phyloP scores from a whole-genome alignment of 2,329 filamentous ascomycete genomes.

The Curvularia lunata region DNA sequence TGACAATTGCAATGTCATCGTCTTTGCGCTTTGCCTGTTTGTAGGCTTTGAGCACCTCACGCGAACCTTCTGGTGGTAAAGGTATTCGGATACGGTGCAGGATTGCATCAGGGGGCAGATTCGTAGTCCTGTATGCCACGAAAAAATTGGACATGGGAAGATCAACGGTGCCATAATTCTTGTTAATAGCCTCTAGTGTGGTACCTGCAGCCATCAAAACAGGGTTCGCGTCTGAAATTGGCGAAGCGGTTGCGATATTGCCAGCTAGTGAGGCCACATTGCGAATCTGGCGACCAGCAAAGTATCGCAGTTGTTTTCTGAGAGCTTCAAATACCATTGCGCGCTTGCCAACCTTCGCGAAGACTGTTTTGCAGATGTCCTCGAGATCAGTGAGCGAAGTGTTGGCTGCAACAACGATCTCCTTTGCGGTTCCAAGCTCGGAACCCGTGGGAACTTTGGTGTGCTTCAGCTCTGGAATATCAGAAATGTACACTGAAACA shows the following conservation, averaged over 20 bases:
- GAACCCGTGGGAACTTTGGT: conserved; percentile 49
- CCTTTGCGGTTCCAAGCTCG: conserved; percentile 34
- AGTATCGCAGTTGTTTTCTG: conserved; percentile 93
- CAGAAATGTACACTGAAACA: conserved; percentile 87
- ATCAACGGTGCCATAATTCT: conserved; percentile 63
- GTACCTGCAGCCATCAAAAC: conserved; percentile 86
- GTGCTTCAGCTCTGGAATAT: conserved; percentile 84
- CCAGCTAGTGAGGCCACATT: conserved; percentile 95
- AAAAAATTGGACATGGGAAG: conserved; percentile 85
- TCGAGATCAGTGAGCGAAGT: conserved; percentile 90
- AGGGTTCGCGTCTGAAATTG: conserved; percentile 93
- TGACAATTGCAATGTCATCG: conserved; percentile 97
- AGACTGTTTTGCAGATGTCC: conserved; percentile 76
- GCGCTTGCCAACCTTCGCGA: conserved; percentile 53
- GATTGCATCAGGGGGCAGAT: conserved; percentile 77
- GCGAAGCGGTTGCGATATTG: conserved; percentile 90
- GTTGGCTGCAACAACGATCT: conserved; percentile 84
- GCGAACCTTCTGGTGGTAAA: conserved; percentile 65
- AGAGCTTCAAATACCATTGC: conserved; percentile 61
- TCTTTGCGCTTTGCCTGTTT: conserved; percentile 97
- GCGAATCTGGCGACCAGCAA: conserved; percentile 90
- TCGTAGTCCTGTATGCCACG: conserved; percentile 83
- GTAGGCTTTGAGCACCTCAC: conserved; percentile 85
- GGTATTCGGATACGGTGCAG: conserved; percentile 85
- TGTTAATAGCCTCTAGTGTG: conserved; percentile 76